A percentile compares a stretch with the other conserved stretches of the same genome.
phyloP scores from a whole-genome alignment of 495 filamentous ascomycete species.

The Penicillium verhagenii region DNA sequence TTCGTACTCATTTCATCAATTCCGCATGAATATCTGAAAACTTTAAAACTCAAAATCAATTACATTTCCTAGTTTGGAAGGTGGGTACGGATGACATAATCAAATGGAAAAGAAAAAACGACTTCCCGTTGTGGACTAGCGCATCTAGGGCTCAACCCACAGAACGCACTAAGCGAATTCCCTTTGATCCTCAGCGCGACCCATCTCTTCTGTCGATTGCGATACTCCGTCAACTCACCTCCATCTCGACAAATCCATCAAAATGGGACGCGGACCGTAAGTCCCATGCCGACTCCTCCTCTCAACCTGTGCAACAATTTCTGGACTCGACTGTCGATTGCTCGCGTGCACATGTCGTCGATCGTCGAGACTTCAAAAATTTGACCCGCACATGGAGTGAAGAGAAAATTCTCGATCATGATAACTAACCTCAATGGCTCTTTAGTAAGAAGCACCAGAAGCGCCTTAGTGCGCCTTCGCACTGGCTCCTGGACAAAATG shows the following conservation, averaged over 20 bases:
- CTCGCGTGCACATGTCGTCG: background rate
- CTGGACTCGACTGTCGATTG: conserved; percentile 1
- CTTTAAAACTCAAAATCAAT: background rate
- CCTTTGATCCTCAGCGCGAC: conserved; percentile 27
- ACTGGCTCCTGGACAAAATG: conserved; percentile 99
- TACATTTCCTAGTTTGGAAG: conserved; percentile 6
- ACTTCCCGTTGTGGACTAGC: conserved; percentile 25
- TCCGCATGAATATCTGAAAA: background rate
- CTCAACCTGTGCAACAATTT: background rate
- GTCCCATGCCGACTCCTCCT: conserved; percentile 26
- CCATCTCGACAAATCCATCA: conserved; percentile 47
- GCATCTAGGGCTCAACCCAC: conserved; percentile 34
- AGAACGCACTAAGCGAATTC: conserved; percentile 42
- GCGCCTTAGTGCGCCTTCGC: conserved; percentile 96
- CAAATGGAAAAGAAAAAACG: background rate
- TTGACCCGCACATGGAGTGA: conserved; percentile 12
- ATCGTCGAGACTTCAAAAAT: background rate
- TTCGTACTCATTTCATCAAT: too few species aligned
- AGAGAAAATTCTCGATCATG: conserved; percentile 1
- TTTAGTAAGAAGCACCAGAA: conserved; percentile 98
- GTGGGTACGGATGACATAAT: conserved; percentile 13
- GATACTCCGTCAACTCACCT: conserved; percentile 44
- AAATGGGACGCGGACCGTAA: conserved; percentile 71
- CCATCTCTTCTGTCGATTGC: conserved; percentile 22
- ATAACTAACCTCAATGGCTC: conserved; percentile 33